Percentiles rank a stretch among this genome's conserved stretches.
phyloP scores from a whole-genome alignment of 2,329 filamentous ascomycete genomes.

The Xylariaceae sp. region DNA sequence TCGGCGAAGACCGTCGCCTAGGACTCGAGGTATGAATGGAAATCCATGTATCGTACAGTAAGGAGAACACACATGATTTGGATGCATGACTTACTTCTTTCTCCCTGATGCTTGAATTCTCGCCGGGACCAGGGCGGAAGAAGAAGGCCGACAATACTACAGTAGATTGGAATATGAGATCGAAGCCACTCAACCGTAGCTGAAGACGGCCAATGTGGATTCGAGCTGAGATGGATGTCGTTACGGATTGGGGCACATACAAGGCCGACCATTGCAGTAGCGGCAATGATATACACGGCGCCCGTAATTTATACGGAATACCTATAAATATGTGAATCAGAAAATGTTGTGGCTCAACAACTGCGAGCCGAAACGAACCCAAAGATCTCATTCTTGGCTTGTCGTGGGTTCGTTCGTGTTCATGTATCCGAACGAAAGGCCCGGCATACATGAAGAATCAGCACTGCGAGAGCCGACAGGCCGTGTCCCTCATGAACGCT shows the following conservation, averaged over 20 bases:
- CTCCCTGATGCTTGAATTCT: too few species aligned
- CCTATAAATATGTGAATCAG: background rate
- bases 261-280: background rate
- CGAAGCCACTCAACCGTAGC: background rate
- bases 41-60: too few species aligned
- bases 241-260: background rate
- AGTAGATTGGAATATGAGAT: background rate
- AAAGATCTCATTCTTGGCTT: background rate
- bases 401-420: slow-evolving; percentile 1
- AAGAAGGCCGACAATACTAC: too few species aligned
- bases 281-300: background rate
- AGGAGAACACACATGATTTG: too few species aligned
- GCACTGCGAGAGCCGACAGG: slow-evolving; percentile 17
- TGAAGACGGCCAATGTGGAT: background rate
- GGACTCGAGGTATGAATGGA: too few species aligned
- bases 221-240: background rate
- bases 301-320: background rate
- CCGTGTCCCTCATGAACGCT: slow-evolving; percentile 7
- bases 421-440: slow-evolving; percentile 4
- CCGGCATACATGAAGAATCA: slow-evolving; percentile 10
- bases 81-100: too few species aligned
- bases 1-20: too few species aligned
- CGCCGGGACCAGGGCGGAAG: too few species aligned
- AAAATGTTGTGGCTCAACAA: background rate
- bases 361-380: background rate